Evolutionary conservation across 2,329 filamentous ascomycete species (phyloP).

Genomic region (Calonectria pteridis): DNA sequence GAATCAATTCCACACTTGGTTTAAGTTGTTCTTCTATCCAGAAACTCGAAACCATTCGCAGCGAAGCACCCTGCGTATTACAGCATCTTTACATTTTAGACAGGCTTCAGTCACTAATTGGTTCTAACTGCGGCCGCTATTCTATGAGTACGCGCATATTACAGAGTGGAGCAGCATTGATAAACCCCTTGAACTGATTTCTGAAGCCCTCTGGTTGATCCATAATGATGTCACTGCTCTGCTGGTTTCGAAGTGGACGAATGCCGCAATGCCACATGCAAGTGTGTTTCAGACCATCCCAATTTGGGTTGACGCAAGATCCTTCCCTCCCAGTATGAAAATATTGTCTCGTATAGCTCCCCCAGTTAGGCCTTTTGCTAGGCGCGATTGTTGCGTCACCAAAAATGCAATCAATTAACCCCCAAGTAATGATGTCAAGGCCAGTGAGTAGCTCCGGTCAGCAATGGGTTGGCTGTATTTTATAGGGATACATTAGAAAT

Average conservation of each 20-base stretch:
- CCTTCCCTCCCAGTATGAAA: neutral
- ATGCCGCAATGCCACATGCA: too few species aligned
- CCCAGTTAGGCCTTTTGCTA: neutral
- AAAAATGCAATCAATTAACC: neutral
- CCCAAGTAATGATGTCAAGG: neutral
- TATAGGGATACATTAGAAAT: neutral
- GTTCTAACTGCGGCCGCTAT: too few species aligned
- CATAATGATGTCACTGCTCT: too few species aligned
- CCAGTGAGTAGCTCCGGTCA: neutral
- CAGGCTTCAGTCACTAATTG: too few species aligned
- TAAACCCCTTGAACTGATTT: too few species aligned
- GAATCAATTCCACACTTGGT: neutral
- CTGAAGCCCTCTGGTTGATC: too few species aligned
- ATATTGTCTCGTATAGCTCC: neutral
- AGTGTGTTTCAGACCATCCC: neutral
- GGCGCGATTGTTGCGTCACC: neutral
- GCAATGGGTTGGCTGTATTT: neutral
- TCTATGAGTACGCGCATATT: too few species aligned
- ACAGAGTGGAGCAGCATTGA: too few species aligned
- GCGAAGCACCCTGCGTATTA: neutral
- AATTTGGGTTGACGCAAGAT: neutral
- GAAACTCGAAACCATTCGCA: neutral
- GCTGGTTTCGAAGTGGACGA: too few species aligned
- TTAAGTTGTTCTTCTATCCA: neutral
- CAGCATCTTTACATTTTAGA: too few species aligned